These are phyloP conservation scores for Acanthamoeba sp. DNA, from an alignment of 208 protist genomes.

Conservation along the genomic window DNA sequence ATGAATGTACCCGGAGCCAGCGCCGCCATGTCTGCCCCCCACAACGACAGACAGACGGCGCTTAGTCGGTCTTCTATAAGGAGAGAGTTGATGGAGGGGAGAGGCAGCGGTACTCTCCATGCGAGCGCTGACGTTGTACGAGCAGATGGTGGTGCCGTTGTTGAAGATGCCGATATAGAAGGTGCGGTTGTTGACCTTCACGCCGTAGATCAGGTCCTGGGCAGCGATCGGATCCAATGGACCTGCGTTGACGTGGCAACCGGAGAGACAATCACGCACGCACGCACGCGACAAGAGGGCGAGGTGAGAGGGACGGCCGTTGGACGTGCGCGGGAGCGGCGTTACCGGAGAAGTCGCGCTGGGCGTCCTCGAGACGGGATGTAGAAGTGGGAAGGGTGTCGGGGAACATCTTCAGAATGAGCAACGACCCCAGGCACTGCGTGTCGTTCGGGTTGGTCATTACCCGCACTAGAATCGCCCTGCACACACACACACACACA, in stretches of 20 bases:
- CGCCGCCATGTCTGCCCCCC: not conserved
- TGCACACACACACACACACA: not conserved
- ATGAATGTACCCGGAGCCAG: not conserved
- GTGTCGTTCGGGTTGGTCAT: not conserved
- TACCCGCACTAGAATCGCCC: constrained; percentile 13
- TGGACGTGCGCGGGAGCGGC: no score
- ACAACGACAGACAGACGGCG: not conserved
- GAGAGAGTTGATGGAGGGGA: not conserved
- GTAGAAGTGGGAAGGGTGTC: not conserved
- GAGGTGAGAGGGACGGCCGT: no score
- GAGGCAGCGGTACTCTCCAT: not conserved
- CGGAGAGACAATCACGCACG: no score
- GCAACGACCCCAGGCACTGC: not conserved
- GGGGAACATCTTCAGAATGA: constrained; percentile 6
- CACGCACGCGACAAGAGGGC: no score
- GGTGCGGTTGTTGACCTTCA: not conserved
- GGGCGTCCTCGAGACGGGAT: not conserved
- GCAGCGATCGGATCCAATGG: not conserved
- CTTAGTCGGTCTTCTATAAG: not conserved
- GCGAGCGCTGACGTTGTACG: constrained; percentile 17
- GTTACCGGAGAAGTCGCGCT: not conserved
- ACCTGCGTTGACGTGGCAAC: no score
- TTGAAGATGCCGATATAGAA: constrained; percentile 20
- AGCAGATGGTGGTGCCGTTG: not conserved
- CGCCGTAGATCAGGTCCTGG: not conserved